Evolutionary conservation across 73 alveolate genomes (phyloP), one percentile per base, ranked within the genome.

Genomic region (Paramecium tetraurelia): DNA sequence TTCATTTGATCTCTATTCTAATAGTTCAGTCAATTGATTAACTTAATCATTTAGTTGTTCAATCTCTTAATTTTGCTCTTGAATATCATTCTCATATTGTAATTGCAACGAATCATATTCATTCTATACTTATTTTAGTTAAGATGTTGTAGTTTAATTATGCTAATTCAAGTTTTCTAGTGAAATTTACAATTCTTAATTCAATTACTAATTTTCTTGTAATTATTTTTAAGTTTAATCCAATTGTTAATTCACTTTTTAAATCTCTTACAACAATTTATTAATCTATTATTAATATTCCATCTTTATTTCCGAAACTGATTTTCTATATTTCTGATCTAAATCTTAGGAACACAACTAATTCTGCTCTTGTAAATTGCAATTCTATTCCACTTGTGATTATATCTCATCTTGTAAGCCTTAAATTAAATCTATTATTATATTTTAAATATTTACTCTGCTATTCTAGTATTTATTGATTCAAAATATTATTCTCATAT

Each of bases 1-100:
- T 20, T 80, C 90, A 41, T 80, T 41, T 20, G 46, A 22, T 22
- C 57, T 80, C 20, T 40, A 80, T 41, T 80, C 63, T 12, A 80
- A 24, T 48, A 80, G 10, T 41, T 80, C 70, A 44, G 43, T 48
- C 18, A 80, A 80, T 80, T 80, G 6, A 43, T 44, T 46, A 0
- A 22, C 24, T 44, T 80, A 80, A 3, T 80, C 70, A 44, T 80
- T 48, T 22, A 80, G 20, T 38, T 48, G n/a, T 80, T 80, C 70
- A 43, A 80, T 48, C 10, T 80, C 90, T 48, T 80, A 40, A 80
- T 80, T 80, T 80, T 31, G 46, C 27, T 48, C 90, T 38, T 80
- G 2, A 8, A 80, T 80, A 43, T 80, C 90, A 43, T 41, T 41
- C 11, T 80, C 75, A 80, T 80, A 80, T 46, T 80, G 57, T 18